phyloP scores from a whole-genome alignment of 371 early-diverging fungal species.

The Rhizopus delemar region DNA sequence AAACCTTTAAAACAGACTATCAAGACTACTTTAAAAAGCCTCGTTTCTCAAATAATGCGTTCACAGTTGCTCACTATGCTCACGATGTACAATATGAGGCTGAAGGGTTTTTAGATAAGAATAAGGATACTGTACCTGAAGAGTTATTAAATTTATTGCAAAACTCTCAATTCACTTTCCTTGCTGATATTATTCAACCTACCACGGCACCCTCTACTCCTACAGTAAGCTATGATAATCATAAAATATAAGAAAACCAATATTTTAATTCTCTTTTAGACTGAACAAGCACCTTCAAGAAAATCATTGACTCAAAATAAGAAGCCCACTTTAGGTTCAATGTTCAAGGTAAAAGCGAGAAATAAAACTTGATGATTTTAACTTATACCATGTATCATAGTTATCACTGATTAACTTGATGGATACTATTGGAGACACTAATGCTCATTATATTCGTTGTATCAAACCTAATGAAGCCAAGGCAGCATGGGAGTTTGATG shows the following conservation, averaged over 20 bases:
- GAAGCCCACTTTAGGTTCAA: conserved; percentile 90
- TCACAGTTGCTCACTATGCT: conserved; percentile 91
- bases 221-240: not conserved
- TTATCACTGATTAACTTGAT: conserved; percentile 86
- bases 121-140: conserved; percentile 97
- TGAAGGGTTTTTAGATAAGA: conserved; percentile 97
- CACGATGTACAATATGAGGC: conserved; percentile 88
- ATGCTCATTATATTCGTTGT: conserved; percentile 97
- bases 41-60: conserved; percentile 80
- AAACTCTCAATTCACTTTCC: conserved; percentile 68
- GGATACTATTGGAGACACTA: conserved; percentile 90
- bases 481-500: conserved; percentile 86
- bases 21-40: conserved; percentile 88
- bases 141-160: conserved; percentile 78
- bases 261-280: conserved; percentile 6
- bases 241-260: not conserved
- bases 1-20: conserved; percentile 57
- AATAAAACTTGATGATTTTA: not conserved
- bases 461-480: conserved; percentile 97
- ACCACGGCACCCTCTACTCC: conserved; percentile 16
- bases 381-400: conserved; percentile 9
- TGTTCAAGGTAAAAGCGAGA: conserved; percentile 55
- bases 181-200: conserved; percentile 34
- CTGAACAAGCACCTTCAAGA: conserved; percentile 29
- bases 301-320: conserved; percentile 57